phyloP scores from a whole-genome alignment of 352 stramenopile genomes.

The Phytophthora nicotianae region DNA sequence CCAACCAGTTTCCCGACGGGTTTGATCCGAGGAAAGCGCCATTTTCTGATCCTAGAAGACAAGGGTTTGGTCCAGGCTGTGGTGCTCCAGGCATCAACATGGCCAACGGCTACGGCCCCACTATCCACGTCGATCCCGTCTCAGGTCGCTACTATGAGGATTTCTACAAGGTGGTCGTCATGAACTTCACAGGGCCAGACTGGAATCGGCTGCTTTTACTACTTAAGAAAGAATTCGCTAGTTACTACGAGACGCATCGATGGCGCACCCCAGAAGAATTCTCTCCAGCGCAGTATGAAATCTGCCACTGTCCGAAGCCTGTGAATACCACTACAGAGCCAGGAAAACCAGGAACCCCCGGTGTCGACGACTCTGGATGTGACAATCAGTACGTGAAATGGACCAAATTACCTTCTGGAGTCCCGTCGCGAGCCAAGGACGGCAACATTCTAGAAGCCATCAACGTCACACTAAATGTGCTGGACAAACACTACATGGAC shows the following conservation, averaged over 20 bases:
- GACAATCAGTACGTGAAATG: slow-evolving; percentile 56
- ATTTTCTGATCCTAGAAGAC: slow-evolving; percentile 55
- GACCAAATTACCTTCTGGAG: slow-evolving; percentile 63
- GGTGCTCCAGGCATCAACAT: slow-evolving; percentile 31
- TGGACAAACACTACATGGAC: slow-evolving; percentile 99
- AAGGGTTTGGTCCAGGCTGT: slow-evolving; percentile 52
- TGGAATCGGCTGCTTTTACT: slow-evolving; percentile 89
- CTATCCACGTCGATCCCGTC: slow-evolving; percentile 62
- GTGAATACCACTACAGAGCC: not conserved
- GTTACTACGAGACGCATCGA: slow-evolving; percentile 86
- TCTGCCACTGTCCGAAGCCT: slow-evolving; percentile 35
- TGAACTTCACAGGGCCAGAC: slow-evolving; percentile 91
- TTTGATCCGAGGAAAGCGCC: slow-evolving; percentile 49
- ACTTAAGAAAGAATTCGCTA: slow-evolving; percentile 95
- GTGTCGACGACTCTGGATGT: slow-evolving; percentile 8
- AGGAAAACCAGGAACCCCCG: not conserved
- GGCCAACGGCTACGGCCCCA: slow-evolving; percentile 54
- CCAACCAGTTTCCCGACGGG: slow-evolving; percentile 61
- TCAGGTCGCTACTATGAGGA: slow-evolving; percentile 71
- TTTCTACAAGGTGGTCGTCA: slow-evolving; percentile 85
- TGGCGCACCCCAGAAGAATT: slow-evolving; percentile 63
- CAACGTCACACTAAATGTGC: slow-evolving; percentile 98
- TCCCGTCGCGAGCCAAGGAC: slow-evolving; percentile 92
- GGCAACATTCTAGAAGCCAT: slow-evolving; percentile 98
- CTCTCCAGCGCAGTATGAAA: slow-evolving; percentile 62